Evolutionary conservation across 2,329 filamentous ascomycete genomes (phyloP), one percentile per base, ranked within the genome.

Genomic region (Fusarium mundagurra): DNA sequence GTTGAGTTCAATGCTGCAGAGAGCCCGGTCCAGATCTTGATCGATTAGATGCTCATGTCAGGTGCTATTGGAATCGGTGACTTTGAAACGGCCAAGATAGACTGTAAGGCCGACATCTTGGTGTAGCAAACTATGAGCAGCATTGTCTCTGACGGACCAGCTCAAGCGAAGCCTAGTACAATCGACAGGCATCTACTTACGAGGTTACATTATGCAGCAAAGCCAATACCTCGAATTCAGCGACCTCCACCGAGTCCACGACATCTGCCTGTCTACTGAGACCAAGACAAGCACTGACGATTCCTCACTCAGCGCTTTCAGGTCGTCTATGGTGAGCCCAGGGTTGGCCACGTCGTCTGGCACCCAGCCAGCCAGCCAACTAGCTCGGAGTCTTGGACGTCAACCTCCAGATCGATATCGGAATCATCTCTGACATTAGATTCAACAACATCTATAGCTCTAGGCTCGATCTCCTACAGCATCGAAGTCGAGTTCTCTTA

Each of bases 71-170:
- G 12, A 6, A 9, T 58, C 6, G 7, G 17, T 6, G 29, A 5
- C 16, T 29, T 58, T n/a, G 39, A 27, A 1, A 22, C 6, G 13
- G 29, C 10, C 1, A 34, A 22, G 20, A 18, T 34, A 34, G n/a
- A 27, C n/a, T 34, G 11, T 11, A 17, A 34, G 9, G 29, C 38
- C 6, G 4, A 29, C 12, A 22, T 8, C 9, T 6, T 27, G 39
- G 39, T 7, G n/a, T 4, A 27, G 13, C 2, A n/a, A 22, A 27
- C n/a, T 0, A 27, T 8, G 17, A 31, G 12, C 8, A 12, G 22
- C 29, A 27, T n/a, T 17, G 3, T 22, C 9, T 34, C 6, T 45
- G 1, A 13, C 6, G 31, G 14, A 3, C 27, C 31, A 36, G 16
- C 39, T 20, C 39, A 17, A 45, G 39, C 22, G 22, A 17, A 36